These are phyloP conservation scores for Penicillium antarcticum DNA, from an alignment of 495 filamentous ascomycete species.

Conservation along the genomic window DNA sequence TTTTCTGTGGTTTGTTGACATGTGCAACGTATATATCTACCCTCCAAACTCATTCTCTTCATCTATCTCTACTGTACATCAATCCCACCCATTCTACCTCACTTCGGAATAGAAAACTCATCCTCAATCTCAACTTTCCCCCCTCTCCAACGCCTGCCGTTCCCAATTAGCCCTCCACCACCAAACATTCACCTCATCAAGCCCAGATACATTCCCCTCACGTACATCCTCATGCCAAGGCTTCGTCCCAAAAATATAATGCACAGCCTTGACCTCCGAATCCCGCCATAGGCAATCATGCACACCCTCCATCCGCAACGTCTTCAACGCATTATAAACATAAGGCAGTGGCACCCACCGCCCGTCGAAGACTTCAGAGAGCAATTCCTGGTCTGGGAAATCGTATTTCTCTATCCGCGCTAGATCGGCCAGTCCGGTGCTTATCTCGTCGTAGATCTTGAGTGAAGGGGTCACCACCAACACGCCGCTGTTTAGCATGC, in stretches of 20 bases:
- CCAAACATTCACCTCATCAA: constrained; percentile 49
- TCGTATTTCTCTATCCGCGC: constrained; percentile 49
- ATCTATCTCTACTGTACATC: too few relatives aligned
- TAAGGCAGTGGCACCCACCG: constrained; percentile 74
- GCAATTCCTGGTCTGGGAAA: constrained; percentile 72
- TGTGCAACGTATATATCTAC: neutral
- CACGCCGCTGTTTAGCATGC: constrained; percentile 70
- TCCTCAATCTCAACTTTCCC: constrained; percentile 22
- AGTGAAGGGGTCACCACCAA: constrained; percentile 64
- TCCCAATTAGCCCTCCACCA: constrained; percentile 60
- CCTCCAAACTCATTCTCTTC: too few relatives aligned
- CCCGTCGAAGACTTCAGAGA: constrained; percentile 60
- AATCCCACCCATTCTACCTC: neutral
- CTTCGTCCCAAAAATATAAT: constrained; percentile 73
- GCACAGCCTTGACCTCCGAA: constrained; percentile 68
- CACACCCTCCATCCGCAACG: constrained; percentile 61
- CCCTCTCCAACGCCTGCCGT: constrained; percentile 48
- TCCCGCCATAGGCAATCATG: constrained; percentile 73
- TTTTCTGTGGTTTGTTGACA: neutral
- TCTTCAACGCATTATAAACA: constrained; percentile 79
- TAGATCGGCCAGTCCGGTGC: constrained; percentile 24
- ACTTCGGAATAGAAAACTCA: constrained; percentile 10
- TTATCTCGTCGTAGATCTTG: constrained; percentile 54
- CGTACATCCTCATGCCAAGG: constrained; percentile 65
- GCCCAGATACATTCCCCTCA: constrained; percentile 10